Evolutionary conservation across 768 basidiomycete species (phyloP), one percentile per base, ranked within the genome.

Genomic region (Boletellus sp.): DNA sequence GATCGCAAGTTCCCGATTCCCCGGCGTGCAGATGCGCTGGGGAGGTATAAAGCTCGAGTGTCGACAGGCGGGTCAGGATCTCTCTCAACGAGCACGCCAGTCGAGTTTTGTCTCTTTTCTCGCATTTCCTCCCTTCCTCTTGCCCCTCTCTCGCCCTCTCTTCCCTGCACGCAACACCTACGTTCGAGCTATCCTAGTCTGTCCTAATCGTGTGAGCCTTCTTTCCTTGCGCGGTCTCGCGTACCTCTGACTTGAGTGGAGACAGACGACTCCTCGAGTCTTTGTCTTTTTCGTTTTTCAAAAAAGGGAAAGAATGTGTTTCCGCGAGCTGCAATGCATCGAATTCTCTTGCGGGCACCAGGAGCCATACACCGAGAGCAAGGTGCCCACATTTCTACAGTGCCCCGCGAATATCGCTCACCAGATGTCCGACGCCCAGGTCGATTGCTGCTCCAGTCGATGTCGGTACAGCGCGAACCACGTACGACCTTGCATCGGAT

Each of bases 381-480:
- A 66, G 61, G 69, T 67, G 37, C 26, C 56, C 28, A 28, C 28
- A 11, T 62, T 33, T 62, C 28, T 62, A 7, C 60, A 9, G 67
- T 32, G 58, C 56, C n/a, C 48, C 58, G 16, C 26, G 15, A 4
- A 63, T 49, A 42, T 56, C 50, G 48, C 34, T 40, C 49, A 35
- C 44, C 48, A 19, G 51, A 48, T 23, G 52, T 22, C 36, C 26
- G 24, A 28, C 28, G 22, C 7, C 35, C 24, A 78, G 77, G 65
- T 77, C 47, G 76, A 78, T 53, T 78, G 77, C 47, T 54, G 60
- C 26, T 66, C 66, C 37, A 50, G 51, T 51, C 58, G 51, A 38
- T 78, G 77, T 53, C 72, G 76, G 43, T 78, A 78, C 51, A 78
- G 76, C 47, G 49, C 62, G 6, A 39, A 47, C 9, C 77, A 78